Conservation (phyloP, 139 green algal genomes). For the Closterium sp. region DNA sequence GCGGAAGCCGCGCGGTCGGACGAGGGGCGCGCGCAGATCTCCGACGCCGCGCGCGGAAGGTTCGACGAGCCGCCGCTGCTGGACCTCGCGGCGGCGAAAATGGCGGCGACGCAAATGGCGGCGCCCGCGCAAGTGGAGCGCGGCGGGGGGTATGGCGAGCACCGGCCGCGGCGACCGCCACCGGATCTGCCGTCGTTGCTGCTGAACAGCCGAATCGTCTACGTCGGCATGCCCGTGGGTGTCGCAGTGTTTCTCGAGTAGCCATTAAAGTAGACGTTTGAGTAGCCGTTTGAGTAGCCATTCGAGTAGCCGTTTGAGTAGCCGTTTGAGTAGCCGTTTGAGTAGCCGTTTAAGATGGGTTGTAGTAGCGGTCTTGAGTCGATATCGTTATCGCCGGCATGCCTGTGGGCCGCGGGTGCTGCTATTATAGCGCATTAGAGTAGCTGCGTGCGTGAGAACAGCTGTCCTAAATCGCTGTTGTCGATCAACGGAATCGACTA, state of each 20-base stretch:
- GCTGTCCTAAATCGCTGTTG: too few species aligned
- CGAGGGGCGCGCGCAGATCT: constrained; percentile 34
- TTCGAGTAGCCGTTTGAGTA: not conserved
- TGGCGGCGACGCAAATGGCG: constrained; percentile 18
- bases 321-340: not conserved
- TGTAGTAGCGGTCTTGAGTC: not conserved
- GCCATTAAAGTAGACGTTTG: not conserved
- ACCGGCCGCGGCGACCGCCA: constrained; percentile 60
- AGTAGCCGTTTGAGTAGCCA: not conserved
- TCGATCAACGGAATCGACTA: too few species aligned
- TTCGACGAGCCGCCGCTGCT: constrained; percentile 28
- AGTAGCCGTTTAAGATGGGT: not conserved
- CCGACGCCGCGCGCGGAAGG: constrained; percentile 8
- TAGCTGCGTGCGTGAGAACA: too few species aligned
- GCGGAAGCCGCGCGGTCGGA: constrained; percentile 12
- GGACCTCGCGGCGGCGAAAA: constrained; percentile 22
- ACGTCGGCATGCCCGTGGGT: constrained; percentile 80
- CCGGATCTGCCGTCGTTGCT: constrained; percentile 85
- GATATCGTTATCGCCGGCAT: too few species aligned
- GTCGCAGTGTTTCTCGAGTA: not conserved
- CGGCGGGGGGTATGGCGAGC: constrained; percentile 48
- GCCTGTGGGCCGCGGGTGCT: too few species aligned
- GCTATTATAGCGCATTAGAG: too few species aligned
- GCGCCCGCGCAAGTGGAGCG: constrained; percentile 38
- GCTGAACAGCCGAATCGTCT: constrained; percentile 81